These are phyloP conservation scores for Diaporthe amygdali DNA, from an alignment of 2,329 filamentous ascomycete genomes.

Conservation along the genomic window DNA sequence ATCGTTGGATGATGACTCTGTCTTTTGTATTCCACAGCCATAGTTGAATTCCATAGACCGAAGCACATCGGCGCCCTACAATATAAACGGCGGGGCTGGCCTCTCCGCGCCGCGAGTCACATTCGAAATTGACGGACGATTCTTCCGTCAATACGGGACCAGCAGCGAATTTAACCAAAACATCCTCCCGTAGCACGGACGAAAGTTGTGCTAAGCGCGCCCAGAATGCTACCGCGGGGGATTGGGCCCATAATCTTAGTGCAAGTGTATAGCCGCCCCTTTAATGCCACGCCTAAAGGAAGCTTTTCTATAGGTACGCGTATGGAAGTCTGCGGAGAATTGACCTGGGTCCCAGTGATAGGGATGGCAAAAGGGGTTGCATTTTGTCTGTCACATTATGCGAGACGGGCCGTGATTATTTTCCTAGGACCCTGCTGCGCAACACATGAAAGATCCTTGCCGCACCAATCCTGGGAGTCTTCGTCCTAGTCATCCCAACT, in stretches of 20 bases:
- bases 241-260: background rate
- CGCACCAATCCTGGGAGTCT: background rate
- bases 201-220: background rate
- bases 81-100: background rate
- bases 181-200: background rate
- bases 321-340: background rate
- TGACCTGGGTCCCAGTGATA: background rate
- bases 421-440: background rate
- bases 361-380: background rate
- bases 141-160: conserved; percentile 7
- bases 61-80: background rate
- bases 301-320: background rate
- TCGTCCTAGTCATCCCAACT: background rate
- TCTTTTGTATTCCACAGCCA: background rate
- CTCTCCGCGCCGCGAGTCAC: background rate
- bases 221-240: background rate
- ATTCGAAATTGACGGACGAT: background rate
- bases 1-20: background rate
- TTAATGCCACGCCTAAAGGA: background rate
- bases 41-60: background rate
- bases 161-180: conserved; percentile 4
- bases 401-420: background rate
- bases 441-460: background rate
- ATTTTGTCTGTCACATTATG: background rate
- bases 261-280: background rate